Base-by-base conservation (phyloP, 441 rosid species). In the Breynia disticha region DNA sequence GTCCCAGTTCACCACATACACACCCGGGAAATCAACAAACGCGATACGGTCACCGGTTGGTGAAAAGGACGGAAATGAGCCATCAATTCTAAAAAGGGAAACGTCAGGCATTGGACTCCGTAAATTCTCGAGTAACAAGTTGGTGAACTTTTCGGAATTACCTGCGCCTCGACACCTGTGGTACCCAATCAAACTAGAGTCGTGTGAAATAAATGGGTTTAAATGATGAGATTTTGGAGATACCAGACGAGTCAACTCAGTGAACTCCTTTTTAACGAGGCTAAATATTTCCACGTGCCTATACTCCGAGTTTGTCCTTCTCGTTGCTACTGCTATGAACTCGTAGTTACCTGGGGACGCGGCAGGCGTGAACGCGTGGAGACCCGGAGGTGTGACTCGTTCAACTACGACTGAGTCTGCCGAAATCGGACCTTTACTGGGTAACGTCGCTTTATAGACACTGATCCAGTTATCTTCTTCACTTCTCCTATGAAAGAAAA, bases 331-430 rank as follows among this genome's bases (percentile, higher is more conserved):
- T 1, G 95, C 95, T 32, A 90, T 84, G 69, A 86, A 84, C 15
- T 77, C 66, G n/a, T 72, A 15, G 71, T 90, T 90, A 42, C 82
- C 82, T 38, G 91, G 91, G 3, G 97, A 82, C 46, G 95, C 61
- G 15, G 95, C 97, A 3, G 97, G 97, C 16, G 97, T 90, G 67
- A 90, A 90, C 16, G 79, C 85, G 63, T 90, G 97, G 35, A 86
- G 67, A 12, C 90, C 95, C 35, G 84, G 83, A 13, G 95, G 94
- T 0, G 97, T 90, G 54, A 90, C 76, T 35, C 97, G 81, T 48
- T 67, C 70, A 16, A 79, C 62, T 18, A 18, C 62, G 62, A 86
- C 87, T 4, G 81, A 72, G 13, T 80, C 80, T 0, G 50, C 41
- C 10, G 66, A 77, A 53, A 72, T 17, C 59, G 52, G 58, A 11